phyloP scores from a whole-genome alignment of 768 basidiomycete genomes.

The Coprinopsis cinerea region DNA sequence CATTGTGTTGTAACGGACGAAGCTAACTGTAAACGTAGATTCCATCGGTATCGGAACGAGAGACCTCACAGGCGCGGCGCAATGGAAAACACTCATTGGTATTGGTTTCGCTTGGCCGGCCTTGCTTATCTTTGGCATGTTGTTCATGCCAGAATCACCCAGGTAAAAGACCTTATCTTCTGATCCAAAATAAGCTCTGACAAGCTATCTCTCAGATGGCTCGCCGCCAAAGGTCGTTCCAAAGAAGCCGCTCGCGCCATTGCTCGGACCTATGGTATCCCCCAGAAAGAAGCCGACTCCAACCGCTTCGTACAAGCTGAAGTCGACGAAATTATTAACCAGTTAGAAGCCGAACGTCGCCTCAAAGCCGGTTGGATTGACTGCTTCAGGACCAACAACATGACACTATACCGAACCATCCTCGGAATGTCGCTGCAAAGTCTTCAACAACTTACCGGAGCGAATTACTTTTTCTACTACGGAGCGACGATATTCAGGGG shows the following conservation, averaged over 20 bases:
- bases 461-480: constrained; percentile 67
- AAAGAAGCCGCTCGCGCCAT: constrained; percentile 47
- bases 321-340: constrained; percentile 49
- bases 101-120: constrained; percentile 58
- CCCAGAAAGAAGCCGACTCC: constrained; percentile 28
- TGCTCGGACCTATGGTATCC: constrained; percentile 44
- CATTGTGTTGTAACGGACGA: background rate
- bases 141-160: constrained; percentile 66
- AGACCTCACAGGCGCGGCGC: constrained; percentile 35
- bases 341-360: constrained; percentile 43
- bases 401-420: constrained; percentile 58
- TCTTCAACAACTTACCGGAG: constrained; percentile 68
- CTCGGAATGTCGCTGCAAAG: constrained; percentile 62
- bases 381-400: constrained; percentile 52
- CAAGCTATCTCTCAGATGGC: constrained; percentile 33
- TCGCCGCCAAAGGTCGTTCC: constrained; percentile 39
- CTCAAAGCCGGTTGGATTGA: constrained; percentile 57
- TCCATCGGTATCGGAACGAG: constrained; percentile 68
- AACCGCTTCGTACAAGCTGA: constrained; percentile 41
- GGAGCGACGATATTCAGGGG: constrained; percentile 61
- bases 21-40: constrained; percentile 27
- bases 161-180: constrained; percentile 25
- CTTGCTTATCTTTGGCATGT: constrained; percentile 56
- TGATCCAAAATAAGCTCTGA: too few species aligned
- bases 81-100: constrained; percentile 60